Base-by-base conservation (phyloP, 2,329 filamentous ascomycete genomes). In the Diaporthe velutina region DNA sequence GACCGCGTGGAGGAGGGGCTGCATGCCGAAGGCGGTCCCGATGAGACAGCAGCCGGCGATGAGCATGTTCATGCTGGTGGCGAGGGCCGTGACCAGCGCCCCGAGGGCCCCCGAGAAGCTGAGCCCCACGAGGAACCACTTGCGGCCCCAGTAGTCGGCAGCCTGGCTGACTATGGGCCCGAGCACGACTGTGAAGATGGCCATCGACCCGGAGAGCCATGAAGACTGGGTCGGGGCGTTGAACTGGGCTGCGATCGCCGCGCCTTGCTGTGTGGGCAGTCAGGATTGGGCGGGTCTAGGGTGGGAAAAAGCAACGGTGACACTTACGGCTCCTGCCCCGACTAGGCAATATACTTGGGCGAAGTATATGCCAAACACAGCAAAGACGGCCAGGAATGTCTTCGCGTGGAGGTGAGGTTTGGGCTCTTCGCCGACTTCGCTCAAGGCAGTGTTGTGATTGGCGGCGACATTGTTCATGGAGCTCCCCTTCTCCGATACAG, bases 111-210 rank as follows among this genome's bases (percentile, higher is more conserved):
- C 84, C 50, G 80, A 79, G 17, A 80, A 38, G 1, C 80, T 84
- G 13, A 82, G 78, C 28, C 80, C 67, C 35, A 86, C 79, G n/a
- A 86, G 80, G 71, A 85, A 83, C 81, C 81, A 84, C 78, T 81
- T 82, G 10, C 84, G 81, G n/a, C 84, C 84, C 84, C 84, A 86
- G 78, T 83, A 84, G 76, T 86, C 84, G 28, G 83, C 82, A 0
- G 83, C 84, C 74, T 85, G 84, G 17, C 83, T 83, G 15, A 84
- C 79, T 15, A 83, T 81, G 28, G 83, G 83, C 13, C 80, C 77
- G 13, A 84, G 78, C 13, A 84, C 82, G 9, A 80, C 80, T 2
- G 84, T 84, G 28, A 83, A 67, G 74, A 85, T 85, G 57, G 82
- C 79, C 71, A 86, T 82, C 15, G 80, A 73, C 7, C 80, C 78